These are phyloP conservation scores for Theileria parva DNA, from an alignment of 169 alveolate species.

Conservation along the genomic window DNA sequence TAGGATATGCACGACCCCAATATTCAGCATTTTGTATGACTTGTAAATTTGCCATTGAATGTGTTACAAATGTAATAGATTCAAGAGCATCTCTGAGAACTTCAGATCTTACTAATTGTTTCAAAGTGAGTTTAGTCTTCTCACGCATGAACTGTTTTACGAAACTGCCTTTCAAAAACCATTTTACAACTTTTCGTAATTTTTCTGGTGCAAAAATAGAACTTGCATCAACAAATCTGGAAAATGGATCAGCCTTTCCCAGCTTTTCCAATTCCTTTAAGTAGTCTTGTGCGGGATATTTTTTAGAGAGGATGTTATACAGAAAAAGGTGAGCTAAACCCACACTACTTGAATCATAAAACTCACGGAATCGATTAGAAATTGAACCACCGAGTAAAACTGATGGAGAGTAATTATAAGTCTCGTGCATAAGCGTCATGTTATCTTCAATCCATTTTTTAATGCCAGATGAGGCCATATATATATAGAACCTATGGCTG, in stretches of 20 bases:
- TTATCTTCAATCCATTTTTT: constrained; percentile 51
- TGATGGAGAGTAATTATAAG: constrained; percentile 56
- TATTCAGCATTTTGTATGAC: constrained; percentile 64
- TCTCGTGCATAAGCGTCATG: constrained; percentile 32
- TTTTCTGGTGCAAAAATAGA: constrained; percentile 71
- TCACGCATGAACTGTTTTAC: constrained; percentile 58
- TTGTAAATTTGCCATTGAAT: constrained; percentile 70
- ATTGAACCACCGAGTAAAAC: constrained; percentile 48
- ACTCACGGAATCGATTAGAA: constrained; percentile 43
- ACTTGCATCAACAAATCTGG: constrained; percentile 73
- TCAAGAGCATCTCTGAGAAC: constrained; percentile 66
- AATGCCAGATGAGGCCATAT: constrained; percentile 64
- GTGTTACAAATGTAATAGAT: constrained; percentile 74
- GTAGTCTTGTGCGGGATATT: constrained; percentile 60
- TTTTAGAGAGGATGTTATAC: constrained; percentile 51
- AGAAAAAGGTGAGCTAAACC: constrained; percentile 56
- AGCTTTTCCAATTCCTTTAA: constrained; percentile 54
- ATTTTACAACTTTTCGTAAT: constrained; percentile 63
- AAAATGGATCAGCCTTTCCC: constrained; percentile 58
- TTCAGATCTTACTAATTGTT: constrained; percentile 66
- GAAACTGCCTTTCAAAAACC: constrained; percentile 68
- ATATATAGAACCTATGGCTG: constrained; percentile 28
- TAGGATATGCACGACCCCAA: constrained; percentile 49
- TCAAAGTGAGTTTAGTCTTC: constrained; percentile 66
- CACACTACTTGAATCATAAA: constrained; percentile 19